phyloP scores from a whole-genome alignment of 192 early-diverging fungal genomes.

The Coemansia sp. region DNA sequence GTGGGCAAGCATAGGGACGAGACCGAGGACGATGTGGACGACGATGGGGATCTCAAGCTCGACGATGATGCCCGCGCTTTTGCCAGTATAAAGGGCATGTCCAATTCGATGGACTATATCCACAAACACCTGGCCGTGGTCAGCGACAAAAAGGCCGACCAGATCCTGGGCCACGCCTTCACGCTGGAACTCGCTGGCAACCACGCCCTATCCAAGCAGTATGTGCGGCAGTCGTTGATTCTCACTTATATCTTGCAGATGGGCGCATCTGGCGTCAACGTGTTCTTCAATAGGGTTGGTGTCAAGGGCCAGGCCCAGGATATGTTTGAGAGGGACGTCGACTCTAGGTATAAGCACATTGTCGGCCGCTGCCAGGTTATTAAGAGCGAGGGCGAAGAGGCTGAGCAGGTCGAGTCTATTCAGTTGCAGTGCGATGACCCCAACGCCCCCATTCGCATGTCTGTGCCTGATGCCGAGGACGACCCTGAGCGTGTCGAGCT shows the following conservation, averaged over 20 bases:
- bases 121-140: slow-evolving; percentile 68
- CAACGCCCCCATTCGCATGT: slow-evolving; percentile 68
- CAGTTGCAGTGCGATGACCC: slow-evolving; percentile 69
- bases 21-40: slow-evolving; percentile 59
- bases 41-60: slow-evolving; percentile 57
- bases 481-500: slow-evolving; percentile 63
- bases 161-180: slow-evolving; percentile 85
- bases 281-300: slow-evolving; percentile 77
- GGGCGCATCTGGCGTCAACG: slow-evolving; percentile 74
- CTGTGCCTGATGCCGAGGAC: slow-evolving; percentile 58
- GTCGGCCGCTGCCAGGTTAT: slow-evolving; percentile 68
- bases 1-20: slow-evolving; percentile 35
- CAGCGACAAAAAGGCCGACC: slow-evolving; percentile 68
- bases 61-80: slow-evolving; percentile 60
- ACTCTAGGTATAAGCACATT: slow-evolving; percentile 80
- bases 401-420: slow-evolving; percentile 60
- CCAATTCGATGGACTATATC: slow-evolving; percentile 65
- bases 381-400: slow-evolving; percentile 54
- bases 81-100: slow-evolving; percentile 58
- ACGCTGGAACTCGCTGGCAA: slow-evolving; percentile 70
- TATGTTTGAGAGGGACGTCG: slow-evolving; percentile 86
- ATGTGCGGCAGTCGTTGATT: slow-evolving; percentile 77
- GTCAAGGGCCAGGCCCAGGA: slow-evolving; percentile 60
- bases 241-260: slow-evolving; percentile 84
- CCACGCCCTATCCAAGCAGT: slow-evolving; percentile 64